Conservation (phyloP, 2,329 filamentous ascomycete species). For the Scleromitrula shiraiana region DNA sequence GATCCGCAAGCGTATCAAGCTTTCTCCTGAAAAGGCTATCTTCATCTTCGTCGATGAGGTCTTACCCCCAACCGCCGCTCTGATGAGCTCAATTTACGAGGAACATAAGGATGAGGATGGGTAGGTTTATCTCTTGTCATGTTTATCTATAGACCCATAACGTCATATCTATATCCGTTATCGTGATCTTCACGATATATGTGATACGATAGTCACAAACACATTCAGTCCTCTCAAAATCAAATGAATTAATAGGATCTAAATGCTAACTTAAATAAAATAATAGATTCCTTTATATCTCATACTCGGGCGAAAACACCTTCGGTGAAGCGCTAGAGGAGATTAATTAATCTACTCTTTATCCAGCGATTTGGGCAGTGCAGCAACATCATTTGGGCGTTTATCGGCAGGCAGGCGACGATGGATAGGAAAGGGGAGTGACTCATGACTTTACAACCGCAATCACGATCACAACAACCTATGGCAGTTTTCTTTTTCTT, state of each 20-base stretch:
- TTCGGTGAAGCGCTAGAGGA: constrained; percentile 51
- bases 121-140: constrained; percentile 34
- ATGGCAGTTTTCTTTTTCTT: constrained; percentile 9
- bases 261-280: neutral
- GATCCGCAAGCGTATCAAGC: constrained; percentile 99
- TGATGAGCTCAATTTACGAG: constrained; percentile 99
- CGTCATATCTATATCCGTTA: constrained; percentile 9
- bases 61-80: constrained; percentile 86
- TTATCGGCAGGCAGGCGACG: constrained; percentile 6
- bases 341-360: constrained; percentile 4
- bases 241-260: neutral
- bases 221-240: neutral
- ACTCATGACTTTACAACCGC: too few relatives aligned
- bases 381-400: constrained; percentile 6
- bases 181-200: constrained; percentile 2
- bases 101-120: constrained; percentile 85
- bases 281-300: constrained; percentile 77
- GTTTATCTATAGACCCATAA: constrained; percentile 1
- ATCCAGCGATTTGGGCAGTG: too few relatives aligned
- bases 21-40: constrained; percentile 98
- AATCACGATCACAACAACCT: constrained; percentile 7
- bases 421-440: constrained; percentile 8
- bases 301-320: constrained; percentile 97
- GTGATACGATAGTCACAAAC: neutral
- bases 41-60: constrained; percentile 99